phyloP scores from a whole-genome alignment of 192 early-diverging fungal genomes.

The Coemansia aciculifera region DNA sequence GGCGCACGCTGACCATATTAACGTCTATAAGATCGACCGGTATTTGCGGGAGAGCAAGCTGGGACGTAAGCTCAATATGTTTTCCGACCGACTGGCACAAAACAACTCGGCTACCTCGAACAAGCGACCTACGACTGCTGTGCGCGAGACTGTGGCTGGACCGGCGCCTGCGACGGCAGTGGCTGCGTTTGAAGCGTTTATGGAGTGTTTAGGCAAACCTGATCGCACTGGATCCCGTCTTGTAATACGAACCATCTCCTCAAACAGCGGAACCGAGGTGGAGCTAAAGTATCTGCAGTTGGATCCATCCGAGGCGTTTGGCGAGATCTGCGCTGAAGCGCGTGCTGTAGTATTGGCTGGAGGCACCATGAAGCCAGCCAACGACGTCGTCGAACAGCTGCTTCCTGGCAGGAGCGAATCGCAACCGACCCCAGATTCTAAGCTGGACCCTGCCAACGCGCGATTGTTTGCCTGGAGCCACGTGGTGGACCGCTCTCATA shows the following conservation, averaged over 20 bases:
- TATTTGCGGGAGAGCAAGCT: constrained; percentile 72
- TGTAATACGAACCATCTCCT: constrained; percentile 9
- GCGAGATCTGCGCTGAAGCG: constrained; percentile 74
- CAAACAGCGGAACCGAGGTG: neutral
- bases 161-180: constrained; percentile 32
- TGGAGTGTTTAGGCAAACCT: constrained; percentile 38
- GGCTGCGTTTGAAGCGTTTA: constrained; percentile 38
- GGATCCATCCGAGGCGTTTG: constrained; percentile 80
- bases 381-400: constrained; percentile 45
- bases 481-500: constrained; percentile 75
- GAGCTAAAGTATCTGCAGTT: constrained; percentile 81
- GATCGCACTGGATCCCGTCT: constrained; percentile 32
- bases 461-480: constrained; percentile 80
- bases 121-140: neutral
- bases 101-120: neutral
- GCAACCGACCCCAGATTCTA: neutral
- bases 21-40: constrained; percentile 72
- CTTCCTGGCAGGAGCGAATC: constrained; percentile 8
- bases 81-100: constrained; percentile 20
- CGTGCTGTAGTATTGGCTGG: constrained; percentile 84
- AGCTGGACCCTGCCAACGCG: constrained; percentile 44
- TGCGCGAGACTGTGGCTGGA: neutral
- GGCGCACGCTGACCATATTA: constrained; percentile 75
- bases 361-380: constrained; percentile 89
- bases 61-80: constrained; percentile 58